Base-by-base conservation (phyloP, 306 rosid genomes). In the Echinosophora koreensis region DNA sequence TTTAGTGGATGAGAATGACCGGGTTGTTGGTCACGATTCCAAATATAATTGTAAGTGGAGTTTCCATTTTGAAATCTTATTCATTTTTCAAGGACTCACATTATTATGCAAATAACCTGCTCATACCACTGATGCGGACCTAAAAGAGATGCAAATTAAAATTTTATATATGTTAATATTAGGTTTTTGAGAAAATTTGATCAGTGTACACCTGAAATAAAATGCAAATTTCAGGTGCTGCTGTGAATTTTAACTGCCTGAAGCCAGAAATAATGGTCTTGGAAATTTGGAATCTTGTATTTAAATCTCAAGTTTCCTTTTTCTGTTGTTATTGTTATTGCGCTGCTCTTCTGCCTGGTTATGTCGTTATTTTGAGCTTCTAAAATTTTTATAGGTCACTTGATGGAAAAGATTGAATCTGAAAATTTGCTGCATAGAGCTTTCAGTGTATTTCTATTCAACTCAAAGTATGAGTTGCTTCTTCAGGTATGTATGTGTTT, bases 1-100 rank as follows among this genome's bases (percentile, higher is more conserved):
- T 87, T 87, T 96, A 35, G 99, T 96, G 83, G 98, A 96, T 79
- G 98, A 91, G 97, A 92, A 87, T n/a, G 99, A 96, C 70, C 75
- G 34, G 4, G 97, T 91, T 13, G 88, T 96, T 77, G 99, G 99
- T 86, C 99, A 96, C 39, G 99, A 96, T 32, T 87, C 92, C 78
- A 96, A 96, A 82, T 96, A 96, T 73, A 96, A 92, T 17, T 96
- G 99, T 96, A 88, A 92, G 97, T 85, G 54, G 4, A 39, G 38
- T 51, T 34, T 69, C 68, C 17, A 5, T 65, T 42, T 61, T 81
- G 56, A 65, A 62, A 67, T 68, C 59, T 61, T 41, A 11, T 10
- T 55, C 38, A 39, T 10, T 69, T 62, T 59, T 41, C 71, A 38
- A 59, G 17, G 77, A 8, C 34, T 60, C 5, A 35, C 13, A 17